Evolutionary conservation across 768 basidiomycete species (phyloP).

Genomic region (Cytidiella melzeri): DNA sequence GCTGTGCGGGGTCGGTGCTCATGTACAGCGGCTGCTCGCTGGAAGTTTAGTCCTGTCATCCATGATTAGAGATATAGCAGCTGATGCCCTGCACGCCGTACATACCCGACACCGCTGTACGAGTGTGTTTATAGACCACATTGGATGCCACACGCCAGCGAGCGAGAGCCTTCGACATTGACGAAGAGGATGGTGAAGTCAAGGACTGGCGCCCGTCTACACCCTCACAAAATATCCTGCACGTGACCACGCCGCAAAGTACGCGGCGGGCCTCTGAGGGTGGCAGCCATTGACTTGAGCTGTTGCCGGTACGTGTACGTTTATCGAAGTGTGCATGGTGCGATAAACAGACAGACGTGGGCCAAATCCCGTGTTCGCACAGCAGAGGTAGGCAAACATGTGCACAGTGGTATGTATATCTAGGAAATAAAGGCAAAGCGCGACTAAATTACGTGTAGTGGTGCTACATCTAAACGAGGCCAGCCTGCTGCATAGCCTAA

Average conservation of each 20-base stretch:
- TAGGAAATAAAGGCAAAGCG: background rate
- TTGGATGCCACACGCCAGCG: slow-evolving; percentile 2
- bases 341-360: too few species aligned
- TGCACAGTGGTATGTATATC: too few species aligned
- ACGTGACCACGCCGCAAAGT: slow-evolving; percentile 1
- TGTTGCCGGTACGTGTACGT: too few species aligned
- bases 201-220: background rate
- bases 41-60: background rate
- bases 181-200: background rate
- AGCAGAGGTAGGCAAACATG: too few species aligned
- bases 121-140: background rate
- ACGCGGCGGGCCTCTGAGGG: too few species aligned
- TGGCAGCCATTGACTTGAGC: too few species aligned
- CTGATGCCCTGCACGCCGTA: background rate
- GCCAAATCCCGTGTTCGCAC: too few species aligned
- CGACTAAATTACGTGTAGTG: background rate
- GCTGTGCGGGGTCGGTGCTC: background rate
- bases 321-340: too few species aligned
- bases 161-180: slow-evolving; percentile 9
- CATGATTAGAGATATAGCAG: background rate
- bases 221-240: slow-evolving; percentile 1
- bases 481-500: slow-evolving; percentile 77
- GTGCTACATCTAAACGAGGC: slow-evolving; percentile 45
- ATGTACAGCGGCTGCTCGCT: background rate
- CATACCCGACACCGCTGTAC: slow-evolving; percentile 8